These are phyloP conservation scores for Citrus trifoliata DNA, from an alignment of 345 rosid species.

Conservation along the genomic window DNA sequence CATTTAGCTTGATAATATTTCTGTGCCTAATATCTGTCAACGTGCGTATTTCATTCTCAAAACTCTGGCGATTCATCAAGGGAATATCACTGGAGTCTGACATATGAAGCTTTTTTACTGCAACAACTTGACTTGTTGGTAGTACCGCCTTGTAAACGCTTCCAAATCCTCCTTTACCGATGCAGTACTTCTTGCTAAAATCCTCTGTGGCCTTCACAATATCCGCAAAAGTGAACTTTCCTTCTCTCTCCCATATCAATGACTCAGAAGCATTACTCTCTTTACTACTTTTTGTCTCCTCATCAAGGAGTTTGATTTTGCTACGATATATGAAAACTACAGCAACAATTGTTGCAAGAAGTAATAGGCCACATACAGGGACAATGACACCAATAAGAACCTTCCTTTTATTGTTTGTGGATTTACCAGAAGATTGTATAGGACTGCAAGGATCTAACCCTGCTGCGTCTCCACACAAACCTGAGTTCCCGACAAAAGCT, in stretches of 20 bases:
- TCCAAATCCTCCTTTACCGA: conserved; percentile 71
- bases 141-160: conserved; percentile 55
- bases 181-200: conserved; percentile 46
- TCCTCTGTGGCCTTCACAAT: conserved; percentile 53
- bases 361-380: conserved; percentile 29
- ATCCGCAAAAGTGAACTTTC: conserved; percentile 52
- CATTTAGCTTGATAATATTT: conserved; percentile 63
- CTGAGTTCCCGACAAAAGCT: conserved; percentile 48
- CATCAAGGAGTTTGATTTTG: conserved; percentile 21
- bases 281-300: conserved; percentile 20
- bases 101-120: conserved; percentile 50
- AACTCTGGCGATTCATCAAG: conserved; percentile 33
- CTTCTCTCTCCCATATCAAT: conserved; percentile 56
- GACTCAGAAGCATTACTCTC: conserved; percentile 20
- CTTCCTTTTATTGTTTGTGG: conserved; percentile 19
- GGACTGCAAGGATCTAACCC: conserved; percentile 41
- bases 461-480: conserved; percentile 50
- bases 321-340: conserved; percentile 7
- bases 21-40: conserved; percentile 55
- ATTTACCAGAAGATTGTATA: conserved; percentile 8
- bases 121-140: conserved; percentile 43
- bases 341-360: conserved; percentile 16
- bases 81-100: conserved; percentile 39
- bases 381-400: conserved; percentile 37
- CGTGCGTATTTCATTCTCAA: conserved; percentile 54